Percentiles rank a stretch among this genome's conserved stretches.
These are phyloP conservation scores for Zymoseptoria passerinii DNA, from an alignment of 2,329 filamentous ascomycete species.

Conservation along the genomic window DNA sequence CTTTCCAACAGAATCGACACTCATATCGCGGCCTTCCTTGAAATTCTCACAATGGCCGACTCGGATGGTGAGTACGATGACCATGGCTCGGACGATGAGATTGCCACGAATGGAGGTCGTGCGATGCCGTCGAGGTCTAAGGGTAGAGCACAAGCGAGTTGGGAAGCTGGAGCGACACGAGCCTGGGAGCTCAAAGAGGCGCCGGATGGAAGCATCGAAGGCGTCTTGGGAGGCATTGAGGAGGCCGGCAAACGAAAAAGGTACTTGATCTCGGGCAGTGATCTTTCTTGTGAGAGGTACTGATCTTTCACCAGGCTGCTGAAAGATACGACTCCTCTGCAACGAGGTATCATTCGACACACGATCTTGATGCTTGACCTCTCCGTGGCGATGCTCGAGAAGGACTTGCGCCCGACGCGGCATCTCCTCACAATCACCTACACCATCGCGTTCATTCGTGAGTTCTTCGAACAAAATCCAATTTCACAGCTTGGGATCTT, in stretches of 20 bases:
- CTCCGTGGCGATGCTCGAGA: constrained; percentile 88
- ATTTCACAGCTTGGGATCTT: constrained; percentile 91
- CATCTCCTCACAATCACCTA: constrained; percentile 76
- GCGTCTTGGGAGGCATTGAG: constrained; percentile 29
- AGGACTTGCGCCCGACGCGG: constrained; percentile 83
- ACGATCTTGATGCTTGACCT: constrained; percentile 85
- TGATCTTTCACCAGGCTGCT: constrained; percentile 51
- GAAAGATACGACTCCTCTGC: constrained; percentile 88
- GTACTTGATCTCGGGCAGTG: constrained; percentile 10
- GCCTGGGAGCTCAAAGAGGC: constrained; percentile 29
- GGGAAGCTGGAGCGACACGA: constrained; percentile 28
- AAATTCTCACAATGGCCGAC: constrained; percentile 19
- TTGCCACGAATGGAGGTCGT: constrained; percentile 13
- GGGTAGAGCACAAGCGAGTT: constrained; percentile 24
- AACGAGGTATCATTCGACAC: constrained; percentile 96
- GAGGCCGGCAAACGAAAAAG: constrained; percentile 30
- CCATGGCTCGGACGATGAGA: constrained; percentile 20
- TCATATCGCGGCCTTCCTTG: background rate
- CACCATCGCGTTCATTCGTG: constrained; percentile 77
- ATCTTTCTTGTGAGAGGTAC: constrained; percentile 1
- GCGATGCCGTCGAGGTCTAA: constrained; percentile 22
- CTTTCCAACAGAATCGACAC: background rate
- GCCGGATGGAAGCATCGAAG: constrained; percentile 28
- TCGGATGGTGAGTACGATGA: constrained; percentile 24
- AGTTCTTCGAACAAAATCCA: constrained; percentile 97